phyloP scores from a whole-genome alignment of 1,284 basidiomycete genomes.

The Apiotrichum akiyoshidainum region DNA sequence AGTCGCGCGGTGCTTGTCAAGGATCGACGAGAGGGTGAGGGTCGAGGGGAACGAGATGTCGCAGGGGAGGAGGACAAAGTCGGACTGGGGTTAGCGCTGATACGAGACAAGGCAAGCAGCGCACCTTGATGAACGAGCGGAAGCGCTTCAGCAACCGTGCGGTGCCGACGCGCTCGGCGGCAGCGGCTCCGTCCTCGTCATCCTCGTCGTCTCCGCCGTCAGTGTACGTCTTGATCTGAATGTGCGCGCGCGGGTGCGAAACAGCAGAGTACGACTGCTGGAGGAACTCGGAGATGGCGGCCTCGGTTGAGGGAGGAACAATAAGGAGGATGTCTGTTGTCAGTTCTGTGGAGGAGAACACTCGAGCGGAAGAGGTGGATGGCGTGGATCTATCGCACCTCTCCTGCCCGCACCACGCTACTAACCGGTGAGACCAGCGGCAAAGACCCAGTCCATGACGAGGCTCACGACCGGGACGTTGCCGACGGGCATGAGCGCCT shows the following conservation, averaged over 20 bases:
- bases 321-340: conserved; percentile 74
- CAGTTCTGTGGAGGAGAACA: neutral
- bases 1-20: conserved; percentile 78
- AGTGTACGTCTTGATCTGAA: conserved; percentile 36
- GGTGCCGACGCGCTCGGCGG: conserved; percentile 39
- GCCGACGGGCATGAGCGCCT: conserved; percentile 79
- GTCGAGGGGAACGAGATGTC: conserved; percentile 77
- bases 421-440: conserved; percentile 76
- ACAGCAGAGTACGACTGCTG: conserved; percentile 52
- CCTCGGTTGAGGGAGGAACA: conserved; percentile 70
- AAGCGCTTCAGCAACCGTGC: conserved; percentile 47
- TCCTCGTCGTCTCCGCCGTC: conserved; percentile 46
- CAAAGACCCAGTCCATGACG: conserved; percentile 77
- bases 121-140: conserved; percentile 43
- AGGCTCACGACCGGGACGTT: conserved; percentile 85
- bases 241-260: conserved; percentile 31
- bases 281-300: conserved; percentile 73
- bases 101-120: conserved; percentile 1
- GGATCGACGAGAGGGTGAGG: conserved; percentile 65
- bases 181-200: conserved; percentile 17
- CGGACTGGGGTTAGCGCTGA: conserved; percentile 52
- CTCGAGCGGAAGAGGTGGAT: neutral
- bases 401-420: conserved; percentile 5
- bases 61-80: conserved; percentile 87
- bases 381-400: no score